Evolutionary conservation across 257 asterid genomes (phyloP), one percentile per base, ranked within the genome.

Genomic region (Nicotiana sylvestris): DNA sequence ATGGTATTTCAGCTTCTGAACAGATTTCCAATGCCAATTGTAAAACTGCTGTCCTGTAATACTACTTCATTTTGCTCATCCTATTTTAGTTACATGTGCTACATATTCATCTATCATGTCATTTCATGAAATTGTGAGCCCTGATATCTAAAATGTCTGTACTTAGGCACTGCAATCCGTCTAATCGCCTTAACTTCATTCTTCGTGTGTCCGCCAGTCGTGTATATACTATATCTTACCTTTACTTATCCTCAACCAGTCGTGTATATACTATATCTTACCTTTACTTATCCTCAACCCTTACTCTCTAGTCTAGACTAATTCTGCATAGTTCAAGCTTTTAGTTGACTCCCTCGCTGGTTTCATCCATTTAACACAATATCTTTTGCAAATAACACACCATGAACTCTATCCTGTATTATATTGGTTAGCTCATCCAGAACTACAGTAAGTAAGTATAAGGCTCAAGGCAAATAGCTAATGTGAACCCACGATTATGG

Each of bases 21-120:
- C 51, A 43, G 51, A 43, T 43, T 43, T 9, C 51, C 51, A 43
- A 9, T 8, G 51, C 51, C 51, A 43, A 43, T 43, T 43, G 51
- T 9, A 43, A 43, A 43, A 43, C 51, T 43, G 51, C 12, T 43
- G 10, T 43, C 76, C 9, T 8, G 43, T 64, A 66, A 80, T 62
- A 64, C 76, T 64, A 53, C 72, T 66, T 30, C 56, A 39, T n/a
- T 69, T 69, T 69, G 43, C 77, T 69, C 33, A 69, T 69, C 21
- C 25, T 69, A 46, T 39, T 69, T 69, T n/a, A 10, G 57, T 69
- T n/a, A 69, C 11, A 17, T 39, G 57, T 67, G 76, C 37, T 35
- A 68, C 49, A 35, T 17, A 68, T 35, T 37, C 77, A 35, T 55
- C 15, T 69, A 69, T 39, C 33, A 69, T 39, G 57, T 39, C 77